Evolutionary conservation across 176 grass and related monocot genomes (phyloP), one percentile per base, ranked within the genome.

Genomic region (Oropetium thomaeum): DNA sequence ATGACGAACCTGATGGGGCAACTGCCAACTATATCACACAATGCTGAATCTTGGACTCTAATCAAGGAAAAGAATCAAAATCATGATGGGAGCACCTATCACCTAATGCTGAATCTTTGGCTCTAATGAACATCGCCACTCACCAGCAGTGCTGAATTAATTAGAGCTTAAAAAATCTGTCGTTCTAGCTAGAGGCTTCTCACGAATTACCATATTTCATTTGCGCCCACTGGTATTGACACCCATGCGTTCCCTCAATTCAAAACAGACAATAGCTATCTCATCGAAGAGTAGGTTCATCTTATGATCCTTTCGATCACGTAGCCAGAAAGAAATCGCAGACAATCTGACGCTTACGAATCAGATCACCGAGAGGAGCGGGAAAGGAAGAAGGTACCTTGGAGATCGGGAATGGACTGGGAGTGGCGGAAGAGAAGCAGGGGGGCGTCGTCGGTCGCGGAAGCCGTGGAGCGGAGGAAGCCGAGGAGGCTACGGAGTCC

Each of bases 371-470:
- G 25, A 60, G 59, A 86, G 70, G 70, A 38, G 52, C 15, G n/a
- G n/a, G n/a, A n/a, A 26, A 23, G 33, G 58, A 11, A 65, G 4
- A 60, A 63, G 58, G 52, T 69, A 99, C 91, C 96, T 90, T 94
- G 96, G 58, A 99, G 76, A 77, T 99, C 96, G 43, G 87, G 84
- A 79, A 99, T 81, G 77, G 96, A 92, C 66, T 99, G 89, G 28
- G 96, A 92, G 83, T 99, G 89, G 53, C 91, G 84, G 79, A 99
- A 95, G 60, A 95, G 87, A 70, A 88, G 91, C 66, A 99, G 48
- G 32, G 30, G 82, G 39, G 79, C 82, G 65, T 87, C 87, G 45
- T 89, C 87, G 17, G 45, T 70, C 58, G 84, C 83, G 73, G 82
- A 62, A 25, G 86, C 78, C 26, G 88, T 83, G 41, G 96, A 84